These are phyloP conservation scores for Macrolepiota fuliginosa DNA, from an alignment of 768 basidiomycete genomes.

Conservation along the genomic window DNA sequence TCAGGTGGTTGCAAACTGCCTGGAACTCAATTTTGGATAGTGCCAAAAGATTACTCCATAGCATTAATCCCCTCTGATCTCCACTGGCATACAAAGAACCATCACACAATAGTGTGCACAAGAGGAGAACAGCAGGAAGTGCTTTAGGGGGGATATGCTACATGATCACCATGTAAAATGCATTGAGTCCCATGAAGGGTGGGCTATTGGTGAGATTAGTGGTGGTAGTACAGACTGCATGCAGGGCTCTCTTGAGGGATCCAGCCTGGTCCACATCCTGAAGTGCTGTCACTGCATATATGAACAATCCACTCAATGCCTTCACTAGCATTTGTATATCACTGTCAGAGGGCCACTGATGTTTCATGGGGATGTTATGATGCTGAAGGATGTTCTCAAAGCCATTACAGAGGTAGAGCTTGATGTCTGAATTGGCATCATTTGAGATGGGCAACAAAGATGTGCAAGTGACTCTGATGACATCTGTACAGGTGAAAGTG, in stretches of 20 bases:
- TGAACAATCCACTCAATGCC: slow-evolving; percentile 22
- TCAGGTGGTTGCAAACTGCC: neutral
- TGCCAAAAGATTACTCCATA: neutral
- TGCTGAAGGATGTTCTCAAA: slow-evolving; percentile 4
- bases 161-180: slow-evolving; percentile 14
- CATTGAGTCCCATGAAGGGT: slow-evolving; percentile 13
- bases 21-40: neutral
- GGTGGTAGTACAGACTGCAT: neutral
- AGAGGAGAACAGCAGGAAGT: slow-evolving; percentile 15
- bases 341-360: slow-evolving; percentile 12
- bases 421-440: slow-evolving; percentile 3
- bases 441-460: neutral
- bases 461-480: neutral
- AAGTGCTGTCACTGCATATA: slow-evolving; percentile 24
- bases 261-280: slow-evolving; percentile 18
- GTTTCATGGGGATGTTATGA: neutral
- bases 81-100: neutral
- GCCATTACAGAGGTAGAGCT: neutral
- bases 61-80: neutral
- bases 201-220: neutral
- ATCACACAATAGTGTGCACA: neutral
- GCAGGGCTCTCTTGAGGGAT: neutral
- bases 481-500: neutral
- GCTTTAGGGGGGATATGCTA: slow-evolving; percentile 17
- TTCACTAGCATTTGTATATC: slow-evolving; percentile 15